phyloP scores from a whole-genome alignment of 2,329 filamentous ascomycete genomes.

The Fusarium hostae region DNA sequence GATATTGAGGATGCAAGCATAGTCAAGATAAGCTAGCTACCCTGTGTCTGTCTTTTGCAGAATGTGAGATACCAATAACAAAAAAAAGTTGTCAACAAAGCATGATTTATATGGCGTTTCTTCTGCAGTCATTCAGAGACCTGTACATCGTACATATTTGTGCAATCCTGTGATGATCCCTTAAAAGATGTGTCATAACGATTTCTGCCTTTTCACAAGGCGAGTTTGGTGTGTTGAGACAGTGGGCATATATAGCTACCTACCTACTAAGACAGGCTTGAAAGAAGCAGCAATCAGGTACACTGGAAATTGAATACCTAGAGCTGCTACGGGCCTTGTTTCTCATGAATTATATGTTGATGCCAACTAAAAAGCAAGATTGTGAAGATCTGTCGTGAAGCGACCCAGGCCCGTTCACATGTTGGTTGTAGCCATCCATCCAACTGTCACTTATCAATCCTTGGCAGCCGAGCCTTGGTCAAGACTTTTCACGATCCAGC shows the following conservation, averaged over 20 bases:
- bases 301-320: background rate
- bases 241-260: background rate
- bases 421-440: background rate
- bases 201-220: background rate
- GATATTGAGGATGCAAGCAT: background rate
- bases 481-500: conserved; percentile 14
- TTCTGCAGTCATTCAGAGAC: background rate
- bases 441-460: background rate
- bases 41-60: conserved; percentile 13
- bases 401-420: background rate
- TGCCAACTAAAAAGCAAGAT: background rate
- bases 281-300: background rate
- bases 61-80: conserved; percentile 34
- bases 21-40: conserved; percentile 3
- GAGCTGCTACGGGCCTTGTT: background rate
- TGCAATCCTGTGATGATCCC: background rate
- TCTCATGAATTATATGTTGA: background rate
- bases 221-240: background rate
- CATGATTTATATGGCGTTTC: background rate
- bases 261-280: background rate
- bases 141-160: background rate
- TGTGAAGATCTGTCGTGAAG: background rate
- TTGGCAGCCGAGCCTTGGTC: background rate
- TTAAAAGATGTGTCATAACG: no score
- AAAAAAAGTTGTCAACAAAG: conserved; percentile 5